phyloP scores from a whole-genome alignment of 108 stramenopile species.

The Stephanodiscus triporus region DNA sequence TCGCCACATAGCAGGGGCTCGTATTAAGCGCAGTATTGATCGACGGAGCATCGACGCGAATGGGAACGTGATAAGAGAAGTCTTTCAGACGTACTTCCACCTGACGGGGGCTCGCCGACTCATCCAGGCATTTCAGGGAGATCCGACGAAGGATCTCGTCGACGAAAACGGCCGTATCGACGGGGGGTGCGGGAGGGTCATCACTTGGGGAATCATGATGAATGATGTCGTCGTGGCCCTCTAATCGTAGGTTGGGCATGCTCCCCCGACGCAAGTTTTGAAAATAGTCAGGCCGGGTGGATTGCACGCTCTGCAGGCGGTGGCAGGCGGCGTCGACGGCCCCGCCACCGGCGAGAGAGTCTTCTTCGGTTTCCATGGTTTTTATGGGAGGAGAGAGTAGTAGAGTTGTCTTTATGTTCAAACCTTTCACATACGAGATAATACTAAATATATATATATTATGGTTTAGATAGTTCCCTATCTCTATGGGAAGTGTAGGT shows the following conservation, averaged over 20 bases:
- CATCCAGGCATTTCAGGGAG: not conserved
- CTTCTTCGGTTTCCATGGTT: too few relatives aligned
- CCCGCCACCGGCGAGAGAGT: too few relatives aligned
- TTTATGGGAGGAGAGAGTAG: too few relatives aligned
- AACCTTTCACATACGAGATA: too few relatives aligned
- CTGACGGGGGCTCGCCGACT: not conserved
- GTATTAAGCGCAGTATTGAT: slow-evolving; percentile 46
- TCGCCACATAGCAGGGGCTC: slow-evolving; percentile 40
- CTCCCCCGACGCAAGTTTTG: slow-evolving; percentile 6
- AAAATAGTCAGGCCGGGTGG: slow-evolving; percentile 28
- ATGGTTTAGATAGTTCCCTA: too few relatives aligned
- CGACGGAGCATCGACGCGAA: slow-evolving; percentile 33
- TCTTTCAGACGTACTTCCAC: slow-evolving; percentile 43
- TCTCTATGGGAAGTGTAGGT: too few relatives aligned
- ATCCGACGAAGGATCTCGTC: not conserved
- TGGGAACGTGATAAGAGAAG: slow-evolving; percentile 29
- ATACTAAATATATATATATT: too few relatives aligned
- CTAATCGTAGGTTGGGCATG: slow-evolving; percentile 22
- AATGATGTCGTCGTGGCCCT: not conserved
- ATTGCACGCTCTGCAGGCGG: slow-evolving; percentile 13
- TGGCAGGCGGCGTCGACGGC: too few relatives aligned
- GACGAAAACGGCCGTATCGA: not conserved
- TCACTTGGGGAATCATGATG: too few relatives aligned
- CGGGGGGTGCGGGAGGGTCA: not conserved
- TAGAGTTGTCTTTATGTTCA: too few relatives aligned